Percentiles rank a stretch among this genome's conserved stretches.
Conservation (phyloP, 768 basidiomycete genomes). For the Leucocoprinus leucothites region DNA sequence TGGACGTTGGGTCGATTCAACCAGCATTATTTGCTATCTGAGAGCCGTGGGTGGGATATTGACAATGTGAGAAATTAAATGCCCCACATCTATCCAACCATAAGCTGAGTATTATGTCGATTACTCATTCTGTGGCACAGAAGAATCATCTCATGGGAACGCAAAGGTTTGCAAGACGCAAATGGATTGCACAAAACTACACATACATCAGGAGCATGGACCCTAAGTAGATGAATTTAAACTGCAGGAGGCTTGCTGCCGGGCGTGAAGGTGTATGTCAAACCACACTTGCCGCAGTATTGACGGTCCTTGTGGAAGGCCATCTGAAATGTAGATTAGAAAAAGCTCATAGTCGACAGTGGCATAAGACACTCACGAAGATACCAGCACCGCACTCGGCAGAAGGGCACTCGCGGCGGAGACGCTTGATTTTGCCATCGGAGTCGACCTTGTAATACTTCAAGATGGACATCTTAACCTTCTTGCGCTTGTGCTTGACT, state of each 20-base stretch:
- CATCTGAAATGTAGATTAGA: slow-evolving; percentile 59
- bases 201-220: not conserved
- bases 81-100: no score
- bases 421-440: slow-evolving; percentile 99
- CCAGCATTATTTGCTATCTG: not conserved
- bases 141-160: not conserved
- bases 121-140: no score
- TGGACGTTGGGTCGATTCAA: not conserved
- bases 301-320: slow-evolving; percentile 98
- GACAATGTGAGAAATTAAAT: not conserved
- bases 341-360: slow-evolving; percentile 1
- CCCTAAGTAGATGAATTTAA: slow-evolving; percentile 29
- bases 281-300: slow-evolving; percentile 94
- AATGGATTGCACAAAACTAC: slow-evolving; percentile 5
- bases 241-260: slow-evolving; percentile 76
- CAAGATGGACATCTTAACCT: slow-evolving; percentile 99
- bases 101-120: no score
- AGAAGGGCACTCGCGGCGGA: slow-evolving; percentile 92
- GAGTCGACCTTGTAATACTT: slow-evolving; percentile 99
- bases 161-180: not conserved
- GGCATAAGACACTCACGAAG: slow-evolving; percentile 52
- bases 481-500: slow-evolving; percentile 99
- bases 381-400: slow-evolving; percentile 84
- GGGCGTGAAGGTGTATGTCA: slow-evolving; percentile 83
- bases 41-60: not conserved